Evolutionary conservation across 768 basidiomycete genomes (phyloP), one percentile per base, ranked within the genome.

Genomic region (Vararia minispora): DNA sequence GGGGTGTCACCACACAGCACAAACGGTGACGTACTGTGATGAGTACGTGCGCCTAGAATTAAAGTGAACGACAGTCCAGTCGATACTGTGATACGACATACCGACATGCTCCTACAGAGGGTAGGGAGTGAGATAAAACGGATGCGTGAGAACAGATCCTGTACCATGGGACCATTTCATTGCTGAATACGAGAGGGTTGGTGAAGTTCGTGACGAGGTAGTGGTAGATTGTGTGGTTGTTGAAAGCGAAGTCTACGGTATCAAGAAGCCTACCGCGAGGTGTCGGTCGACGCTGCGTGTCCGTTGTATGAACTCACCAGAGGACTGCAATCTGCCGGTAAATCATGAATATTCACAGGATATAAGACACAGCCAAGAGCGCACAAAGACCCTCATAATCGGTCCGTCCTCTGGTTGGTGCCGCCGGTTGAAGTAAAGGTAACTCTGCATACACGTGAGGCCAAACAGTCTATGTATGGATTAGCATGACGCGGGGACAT

Each of bases 191-290:
- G 12, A 54, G 5, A 3, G 67, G 65, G 45, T 71, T 68, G 41
- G 68, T 51, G 46, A 65, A 78, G 54, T 78, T 74, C 27, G 51
- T 56, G 29, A 78, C 71, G 35, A 76, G 61, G 46, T 78, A 78
- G 48, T 63, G 62, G 45, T 78, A 79, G 26, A 73, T 58, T 43
- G 74, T 65, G 49, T 78, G 76, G 34, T 60, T 60, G 32, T 67
- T 69, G 39, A 78, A 48, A 28, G 56, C 59, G 0, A 68, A 66
- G 47, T 76, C 71, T 38, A 77, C 70, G 0, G 75, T 74, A 50
- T 78, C 75, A 17, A 78, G 47, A 4, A 58, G 40, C 67, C 72
- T 74, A n/a, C n/a, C n/a, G n/a, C n/a, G n/a, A n/a, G n/a, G n/a
- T n/a, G n/a, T n/a, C n/a, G n/a, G n/a, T n/a, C n/a, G n/a, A n/a